A percentile compares a stretch with the other conserved stretches of the same genome.
Conservation (phyloP, 371 early-diverging fungal species). For the Smittium culicis region DNA sequence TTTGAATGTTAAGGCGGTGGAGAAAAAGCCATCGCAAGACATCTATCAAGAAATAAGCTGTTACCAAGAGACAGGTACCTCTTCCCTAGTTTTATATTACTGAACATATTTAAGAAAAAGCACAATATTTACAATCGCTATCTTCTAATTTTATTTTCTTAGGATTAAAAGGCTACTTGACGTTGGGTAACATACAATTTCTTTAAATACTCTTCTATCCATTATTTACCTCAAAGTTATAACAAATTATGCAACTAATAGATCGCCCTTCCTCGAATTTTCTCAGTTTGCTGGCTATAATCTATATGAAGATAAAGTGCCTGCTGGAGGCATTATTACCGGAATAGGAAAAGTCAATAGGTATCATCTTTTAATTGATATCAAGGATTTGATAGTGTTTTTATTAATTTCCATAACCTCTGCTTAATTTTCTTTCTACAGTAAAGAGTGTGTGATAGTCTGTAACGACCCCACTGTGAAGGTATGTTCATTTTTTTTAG, state of each 20-base stretch:
- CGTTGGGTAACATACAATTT: conserved; percentile 46
- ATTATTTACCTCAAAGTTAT: neutral
- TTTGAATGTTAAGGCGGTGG: conserved; percentile 64
- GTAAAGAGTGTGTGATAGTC: conserved; percentile 90
- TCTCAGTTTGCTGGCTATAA: conserved; percentile 86
- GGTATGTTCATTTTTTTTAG: conserved; percentile 13
- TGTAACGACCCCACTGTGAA: conserved; percentile 90
- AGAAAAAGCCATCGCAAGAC: conserved; percentile 71
- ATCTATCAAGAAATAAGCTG: conserved; percentile 76
- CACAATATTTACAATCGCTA: neutral
- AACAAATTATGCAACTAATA: conserved; percentile 13
- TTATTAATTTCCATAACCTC: neutral
- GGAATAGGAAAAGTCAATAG: conserved; percentile 89
- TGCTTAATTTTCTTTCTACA: neutral
- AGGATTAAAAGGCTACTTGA: conserved; percentile 74
- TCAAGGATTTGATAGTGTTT: neutral
- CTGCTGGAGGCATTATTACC: conserved; percentile 90
- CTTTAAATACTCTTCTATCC: neutral
- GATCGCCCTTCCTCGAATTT: conserved; percentile 88
- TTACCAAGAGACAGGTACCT: conserved; percentile 75
- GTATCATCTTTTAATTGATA: neutral
- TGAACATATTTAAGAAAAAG: neutral
- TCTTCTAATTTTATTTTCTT: conserved; percentile 3
- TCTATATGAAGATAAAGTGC: conserved; percentile 72
- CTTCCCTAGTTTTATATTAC: neutral